These are phyloP conservation scores for Stephania yunnanensis DNA, from an alignment of 164 flowering plant species.

Conservation along the genomic window DNA sequence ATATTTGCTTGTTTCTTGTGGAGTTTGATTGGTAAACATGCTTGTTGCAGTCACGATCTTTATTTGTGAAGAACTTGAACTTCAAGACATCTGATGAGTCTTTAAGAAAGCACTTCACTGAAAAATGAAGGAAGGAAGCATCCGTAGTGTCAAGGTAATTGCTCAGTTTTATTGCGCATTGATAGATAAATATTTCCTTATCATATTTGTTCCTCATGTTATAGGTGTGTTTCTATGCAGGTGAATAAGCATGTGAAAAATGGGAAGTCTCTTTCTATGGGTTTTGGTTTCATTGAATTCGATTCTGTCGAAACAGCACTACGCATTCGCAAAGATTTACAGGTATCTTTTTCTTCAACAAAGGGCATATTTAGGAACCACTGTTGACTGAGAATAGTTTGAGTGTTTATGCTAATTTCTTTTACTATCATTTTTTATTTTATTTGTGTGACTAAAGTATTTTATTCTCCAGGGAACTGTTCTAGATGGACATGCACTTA, in stretches of 20 bases:
- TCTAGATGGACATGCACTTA: constrained; percentile 92
- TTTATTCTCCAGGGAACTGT: constrained; percentile 64
- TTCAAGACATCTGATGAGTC: constrained; percentile 75
- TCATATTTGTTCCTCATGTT: constrained; percentile 6
- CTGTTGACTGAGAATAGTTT: not conserved
- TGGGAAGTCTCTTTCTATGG: constrained; percentile 82
- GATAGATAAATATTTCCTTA: not conserved
- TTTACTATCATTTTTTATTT: not conserved
- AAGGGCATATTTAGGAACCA: not conserved
- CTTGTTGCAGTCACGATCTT: constrained; percentile 68
- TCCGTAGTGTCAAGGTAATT: constrained; percentile 72
- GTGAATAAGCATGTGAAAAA: constrained; percentile 76
- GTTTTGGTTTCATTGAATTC: constrained; percentile 90
- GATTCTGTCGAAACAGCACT: constrained; percentile 82
- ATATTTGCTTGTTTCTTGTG: not conserved
- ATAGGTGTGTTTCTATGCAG: constrained; percentile 31
- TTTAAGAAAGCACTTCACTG: constrained; percentile 61
- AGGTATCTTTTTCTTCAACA: constrained; percentile 34
- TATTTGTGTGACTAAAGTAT: not conserved
- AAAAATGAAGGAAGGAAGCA: constrained; percentile 61
- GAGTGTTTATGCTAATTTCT: not conserved
- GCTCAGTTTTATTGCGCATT: not conserved
- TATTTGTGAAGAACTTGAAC: constrained; percentile 84
- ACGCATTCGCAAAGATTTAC: constrained; percentile 68
- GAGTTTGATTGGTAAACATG: constrained; percentile 7